Evolutionary conservation across 371 early-diverging fungal genomes (phyloP), one percentile per base, ranked within the genome.

Genomic region (Mortierella polycephala): DNA sequence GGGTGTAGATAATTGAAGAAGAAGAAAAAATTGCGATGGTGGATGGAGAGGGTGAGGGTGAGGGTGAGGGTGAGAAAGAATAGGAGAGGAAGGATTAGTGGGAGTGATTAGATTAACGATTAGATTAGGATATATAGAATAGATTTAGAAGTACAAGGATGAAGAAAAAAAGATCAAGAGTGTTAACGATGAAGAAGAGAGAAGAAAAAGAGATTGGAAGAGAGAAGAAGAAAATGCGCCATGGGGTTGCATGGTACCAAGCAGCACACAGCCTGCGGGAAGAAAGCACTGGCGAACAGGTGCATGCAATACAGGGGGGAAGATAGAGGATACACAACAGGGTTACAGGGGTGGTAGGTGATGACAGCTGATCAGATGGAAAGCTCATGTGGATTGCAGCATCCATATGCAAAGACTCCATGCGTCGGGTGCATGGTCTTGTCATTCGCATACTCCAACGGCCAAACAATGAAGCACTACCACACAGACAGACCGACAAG

Each of bases 131-230:
- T 13, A 12, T 30, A 46, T 18, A 39, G 39, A 37, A 16, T n/a
- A 49, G 41, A 57, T 18, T n/a, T 47, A 20, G 42, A 50, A 52
- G n/a, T 13, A 52, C 46, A 45, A 21, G 41, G 54, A n/a, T 42
- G 4, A 64, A 14, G 21, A 44, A 46, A 47, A 57, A 55, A 47
- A 56, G 57, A 56, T 57, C 39, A 64, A 7, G 18, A 56, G 7
- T 10, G 7, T 45, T 6, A 51, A 20, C 20, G 20, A 58, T 14
- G 12, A 37, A 40, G 40, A 14, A 21, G 23, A 42, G 20, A 53
- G 44, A 64, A 18, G 51, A 50, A 39, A 40, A 49, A 49, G 16
- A 12, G 30, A 10, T 54, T 39, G 23, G 54, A 63, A n/a, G 47
- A 16, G 46, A 56, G 11, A 64, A 45, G 12, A 45, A 63, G 9